phyloP scores from a whole-genome alignment of 192 early-diverging fungal genomes.

The Coemansia guatemalensis region DNA sequence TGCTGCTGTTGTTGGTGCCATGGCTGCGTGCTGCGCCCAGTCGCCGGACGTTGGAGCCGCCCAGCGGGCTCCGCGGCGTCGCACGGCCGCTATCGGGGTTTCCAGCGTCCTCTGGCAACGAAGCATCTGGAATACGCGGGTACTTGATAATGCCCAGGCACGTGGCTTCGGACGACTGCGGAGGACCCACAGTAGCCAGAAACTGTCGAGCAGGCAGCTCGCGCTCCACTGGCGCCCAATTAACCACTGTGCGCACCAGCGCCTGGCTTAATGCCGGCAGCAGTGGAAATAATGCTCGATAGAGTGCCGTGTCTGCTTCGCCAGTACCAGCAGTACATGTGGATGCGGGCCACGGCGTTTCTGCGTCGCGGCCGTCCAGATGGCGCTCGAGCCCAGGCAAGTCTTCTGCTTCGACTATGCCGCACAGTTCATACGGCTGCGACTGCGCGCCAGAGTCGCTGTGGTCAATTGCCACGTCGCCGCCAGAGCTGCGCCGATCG shows the following conservation, averaged over 20 bases:
- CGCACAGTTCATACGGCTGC: constrained; percentile 34
- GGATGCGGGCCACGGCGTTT: constrained; percentile 16
- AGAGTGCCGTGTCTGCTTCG: constrained; percentile 11
- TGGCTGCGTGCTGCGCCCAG: constrained; percentile 13
- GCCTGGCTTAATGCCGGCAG: constrained; percentile 33
- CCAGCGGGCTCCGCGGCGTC: constrained; percentile 23
- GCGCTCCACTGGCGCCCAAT: constrained; percentile 45
- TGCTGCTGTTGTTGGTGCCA: constrained; percentile 8
- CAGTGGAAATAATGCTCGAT: constrained; percentile 42
- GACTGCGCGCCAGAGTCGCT: neutral
- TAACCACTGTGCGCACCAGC: constrained; percentile 35
- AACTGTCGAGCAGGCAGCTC: constrained; percentile 37
- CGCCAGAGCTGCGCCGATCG: constrained; percentile 10
- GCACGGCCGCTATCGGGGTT: neutral
- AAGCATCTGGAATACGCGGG: constrained; percentile 7
- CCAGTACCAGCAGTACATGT: constrained; percentile 11
- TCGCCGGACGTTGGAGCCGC: constrained; percentile 49
- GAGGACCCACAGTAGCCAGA: constrained; percentile 17
- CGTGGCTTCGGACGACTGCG: constrained; percentile 26
- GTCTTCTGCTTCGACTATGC: constrained; percentile 48
- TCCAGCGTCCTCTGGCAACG: neutral
- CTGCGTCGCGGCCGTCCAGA: constrained; percentile 18
- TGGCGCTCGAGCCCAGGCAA: constrained; percentile 34
- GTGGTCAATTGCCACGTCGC: constrained; percentile 46
- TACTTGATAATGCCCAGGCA: constrained; percentile 41